Conservation (phyloP, 139 green algal species). For the Auxenochlorella protothecoides region DNA sequence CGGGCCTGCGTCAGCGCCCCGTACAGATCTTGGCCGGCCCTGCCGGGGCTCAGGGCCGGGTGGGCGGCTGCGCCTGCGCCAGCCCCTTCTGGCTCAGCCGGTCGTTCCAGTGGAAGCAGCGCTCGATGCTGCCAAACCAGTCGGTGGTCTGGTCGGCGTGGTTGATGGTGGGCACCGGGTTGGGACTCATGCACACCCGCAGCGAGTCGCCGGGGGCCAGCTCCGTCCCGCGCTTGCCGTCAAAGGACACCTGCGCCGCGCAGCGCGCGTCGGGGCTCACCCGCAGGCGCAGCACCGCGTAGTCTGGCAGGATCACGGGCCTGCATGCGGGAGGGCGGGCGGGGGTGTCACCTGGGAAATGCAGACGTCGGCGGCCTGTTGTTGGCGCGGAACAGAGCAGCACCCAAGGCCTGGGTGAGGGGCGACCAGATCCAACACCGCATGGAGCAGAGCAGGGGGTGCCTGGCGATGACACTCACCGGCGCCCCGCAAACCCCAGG, state of each 20-base stretch:
- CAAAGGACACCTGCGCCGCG: conserved; percentile 89
- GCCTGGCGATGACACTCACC: too few relatives aligned
- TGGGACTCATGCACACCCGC: conserved; percentile 67
- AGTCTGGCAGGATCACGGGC: conserved; percentile 93
- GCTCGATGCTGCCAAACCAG: conserved; percentile 87
- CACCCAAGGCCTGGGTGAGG: too few relatives aligned
- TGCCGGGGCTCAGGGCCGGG: too few relatives aligned
- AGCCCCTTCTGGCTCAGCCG: conserved; percentile 19
- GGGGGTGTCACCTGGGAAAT: too few relatives aligned
- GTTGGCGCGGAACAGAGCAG: too few relatives aligned
- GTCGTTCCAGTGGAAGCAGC: conserved; percentile 36
- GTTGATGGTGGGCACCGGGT: conserved; percentile 95
- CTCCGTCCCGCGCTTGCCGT: conserved; percentile 77
- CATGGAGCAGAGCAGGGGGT: conserved; percentile 15
- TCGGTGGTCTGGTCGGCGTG: conserved; percentile 83
- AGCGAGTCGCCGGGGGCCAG: conserved; percentile 73
- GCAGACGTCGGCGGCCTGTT: too few relatives aligned
- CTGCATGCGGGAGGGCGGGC: conserved; percentile 38
- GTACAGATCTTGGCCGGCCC: too few relatives aligned
- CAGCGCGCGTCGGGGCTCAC: conserved; percentile 68
- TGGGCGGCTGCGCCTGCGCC: too few relatives aligned
- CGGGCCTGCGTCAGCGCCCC: too few relatives aligned
- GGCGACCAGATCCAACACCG: too few relatives aligned
- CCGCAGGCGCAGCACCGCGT: conserved; percentile 65
- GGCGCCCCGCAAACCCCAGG: too few relatives aligned